Conservation (phyloP, 306 rosid genomes). For the Trichosanthes truncata region DNA sequence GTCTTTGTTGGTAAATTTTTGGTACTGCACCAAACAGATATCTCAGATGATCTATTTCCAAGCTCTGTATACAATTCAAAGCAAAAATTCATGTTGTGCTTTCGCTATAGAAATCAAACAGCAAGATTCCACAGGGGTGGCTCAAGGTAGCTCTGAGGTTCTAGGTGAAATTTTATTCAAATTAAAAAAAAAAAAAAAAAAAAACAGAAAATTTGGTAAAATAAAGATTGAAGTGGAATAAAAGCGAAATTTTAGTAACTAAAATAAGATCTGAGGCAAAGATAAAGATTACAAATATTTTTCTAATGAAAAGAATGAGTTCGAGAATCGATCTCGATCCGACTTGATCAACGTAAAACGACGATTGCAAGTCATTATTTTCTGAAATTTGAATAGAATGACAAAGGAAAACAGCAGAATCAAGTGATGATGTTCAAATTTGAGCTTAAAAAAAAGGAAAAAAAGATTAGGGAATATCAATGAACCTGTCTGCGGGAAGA, state of each 20-base stretch:
- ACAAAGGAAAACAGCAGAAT: background rate
- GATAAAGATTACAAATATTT: background rate
- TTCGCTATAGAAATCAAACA: background rate
- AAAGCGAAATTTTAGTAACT: background rate
- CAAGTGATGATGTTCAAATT: background rate
- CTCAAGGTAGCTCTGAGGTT: too few species aligned
- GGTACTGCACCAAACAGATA: background rate
- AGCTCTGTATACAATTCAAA: background rate
- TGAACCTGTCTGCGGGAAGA: conserved; percentile 87
- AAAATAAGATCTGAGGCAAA: background rate
- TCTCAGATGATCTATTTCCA: background rate
- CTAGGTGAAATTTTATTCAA: background rate
- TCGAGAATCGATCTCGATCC: background rate
- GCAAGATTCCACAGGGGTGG: background rate
- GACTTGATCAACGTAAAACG: background rate
- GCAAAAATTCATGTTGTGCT: background rate
- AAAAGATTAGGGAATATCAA: background rate
- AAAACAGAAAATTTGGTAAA: background rate
- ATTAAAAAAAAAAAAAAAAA: background rate
- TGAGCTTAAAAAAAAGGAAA: background rate
- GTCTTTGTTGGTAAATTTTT: too few species aligned
- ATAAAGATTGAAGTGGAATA: background rate
- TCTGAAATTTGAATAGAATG: background rate
- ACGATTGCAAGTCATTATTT: background rate
- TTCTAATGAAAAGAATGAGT: background rate